These are phyloP conservation scores for Lecanicillium sp. DNA, from an alignment of 2,329 filamentous ascomycete species.

Conservation along the genomic window DNA sequence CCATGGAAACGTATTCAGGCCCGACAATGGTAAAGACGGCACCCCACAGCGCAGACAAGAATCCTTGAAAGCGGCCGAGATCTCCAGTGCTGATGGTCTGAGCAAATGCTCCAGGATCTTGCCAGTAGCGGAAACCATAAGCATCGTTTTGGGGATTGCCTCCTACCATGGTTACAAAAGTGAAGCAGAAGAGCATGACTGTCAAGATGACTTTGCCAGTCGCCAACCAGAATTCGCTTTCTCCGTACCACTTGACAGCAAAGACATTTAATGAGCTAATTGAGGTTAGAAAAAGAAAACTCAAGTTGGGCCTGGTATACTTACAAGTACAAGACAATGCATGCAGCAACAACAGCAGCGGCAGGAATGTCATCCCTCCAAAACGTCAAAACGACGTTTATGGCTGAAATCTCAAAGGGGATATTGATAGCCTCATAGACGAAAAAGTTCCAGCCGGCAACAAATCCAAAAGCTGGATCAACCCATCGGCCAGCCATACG, in stretches of 20 bases:
- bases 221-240: constrained; percentile 62
- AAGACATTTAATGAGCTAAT: constrained; percentile 49
- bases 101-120: constrained; percentile 29
- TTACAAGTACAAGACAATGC: constrained; percentile 49
- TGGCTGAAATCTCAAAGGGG: constrained; percentile 32
- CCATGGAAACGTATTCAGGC: constrained; percentile 59
- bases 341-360: constrained; percentile 49
- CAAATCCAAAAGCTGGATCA: constrained; percentile 54
- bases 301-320: too few relatives aligned
- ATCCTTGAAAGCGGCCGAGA: constrained; percentile 61
- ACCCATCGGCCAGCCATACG: constrained; percentile 57
- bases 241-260: constrained; percentile 57
- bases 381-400: constrained; percentile 33
- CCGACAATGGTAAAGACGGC: constrained; percentile 56
- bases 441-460: constrained; percentile 35
- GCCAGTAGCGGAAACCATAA: constrained; percentile 65
- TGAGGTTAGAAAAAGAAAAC: too few relatives aligned
- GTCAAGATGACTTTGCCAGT: constrained; percentile 58
- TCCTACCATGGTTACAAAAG: constrained; percentile 70
- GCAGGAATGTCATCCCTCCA: constrained; percentile 47
- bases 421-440: constrained; percentile 32
- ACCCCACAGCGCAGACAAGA: constrained; percentile 57
- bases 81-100: constrained; percentile 49
- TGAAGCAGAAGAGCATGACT: constrained; percentile 60
- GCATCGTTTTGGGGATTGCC: constrained; percentile 63